A percentile compares a stretch with the other conserved stretches of the same genome.
Evolutionary conservation across 2,329 filamentous ascomycete genomes (phyloP).

Genomic region (Nakataea oryzae): DNA sequence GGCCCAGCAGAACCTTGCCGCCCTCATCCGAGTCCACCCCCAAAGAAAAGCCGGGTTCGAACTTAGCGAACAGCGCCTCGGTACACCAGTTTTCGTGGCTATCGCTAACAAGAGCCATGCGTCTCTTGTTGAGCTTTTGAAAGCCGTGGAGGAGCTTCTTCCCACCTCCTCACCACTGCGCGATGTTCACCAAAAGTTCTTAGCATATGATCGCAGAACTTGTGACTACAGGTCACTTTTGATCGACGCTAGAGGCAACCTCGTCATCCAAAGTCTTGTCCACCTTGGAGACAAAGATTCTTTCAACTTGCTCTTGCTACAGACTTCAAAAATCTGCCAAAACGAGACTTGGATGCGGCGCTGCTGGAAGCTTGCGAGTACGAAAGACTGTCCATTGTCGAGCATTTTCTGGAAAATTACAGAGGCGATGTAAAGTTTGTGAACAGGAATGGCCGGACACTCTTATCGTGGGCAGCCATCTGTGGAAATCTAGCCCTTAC

Average conservation of each 20-base stretch:
- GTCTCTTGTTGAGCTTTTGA: slow-evolving; percentile 3
- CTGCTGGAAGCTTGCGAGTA: too few relatives aligned
- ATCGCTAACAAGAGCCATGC: slow-evolving; percentile 4
- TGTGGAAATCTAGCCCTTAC: too few relatives aligned
- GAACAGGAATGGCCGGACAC: background rate
- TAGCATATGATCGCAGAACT: too few relatives aligned
- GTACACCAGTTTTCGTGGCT: slow-evolving; percentile 7
- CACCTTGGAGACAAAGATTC: too few relatives aligned
- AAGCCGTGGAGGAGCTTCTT: background rate
- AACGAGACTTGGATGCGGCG: too few relatives aligned
- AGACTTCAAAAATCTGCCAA: too few relatives aligned
- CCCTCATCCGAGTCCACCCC: slow-evolving; percentile 3
- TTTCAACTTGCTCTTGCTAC: too few relatives aligned
- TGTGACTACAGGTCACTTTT: too few relatives aligned
- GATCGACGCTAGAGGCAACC: too few relatives aligned
- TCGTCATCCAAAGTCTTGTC: too few relatives aligned
- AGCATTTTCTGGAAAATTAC: background rate
- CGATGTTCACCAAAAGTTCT: background rate
- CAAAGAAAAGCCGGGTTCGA: background rate
- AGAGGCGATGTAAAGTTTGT: background rate
- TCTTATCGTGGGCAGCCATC: background rate
- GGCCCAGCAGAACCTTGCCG: slow-evolving; percentile 2
- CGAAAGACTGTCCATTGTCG: background rate
- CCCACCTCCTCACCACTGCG: background rate
- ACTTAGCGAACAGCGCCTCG: slow-evolving; percentile 2